phyloP scores from a whole-genome alignment of 2,329 filamentous ascomycete species.

The Aspergillus sclerotialis region DNA sequence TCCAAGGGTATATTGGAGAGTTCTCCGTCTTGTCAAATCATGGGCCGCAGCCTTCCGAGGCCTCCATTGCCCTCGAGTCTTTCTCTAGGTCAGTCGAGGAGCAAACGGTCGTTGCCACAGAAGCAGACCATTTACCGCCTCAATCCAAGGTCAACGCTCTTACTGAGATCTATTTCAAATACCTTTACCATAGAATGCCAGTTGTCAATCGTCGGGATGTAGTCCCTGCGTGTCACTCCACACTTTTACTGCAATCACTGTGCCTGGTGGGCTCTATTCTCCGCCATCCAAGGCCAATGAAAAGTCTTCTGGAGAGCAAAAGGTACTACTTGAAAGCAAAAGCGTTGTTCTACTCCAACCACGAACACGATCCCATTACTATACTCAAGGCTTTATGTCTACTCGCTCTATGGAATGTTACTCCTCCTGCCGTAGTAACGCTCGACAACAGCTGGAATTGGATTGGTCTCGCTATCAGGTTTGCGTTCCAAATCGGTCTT shows the following conservation, averaged over 20 bases:
- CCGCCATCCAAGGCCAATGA: conserved; percentile 5
- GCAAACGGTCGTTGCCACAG: no score
- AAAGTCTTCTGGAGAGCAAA: conserved; percentile 1
- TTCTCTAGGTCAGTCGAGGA: no score
- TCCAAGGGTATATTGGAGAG: no score
- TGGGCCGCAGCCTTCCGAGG: no score
- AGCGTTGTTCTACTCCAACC: conserved; percentile 10
- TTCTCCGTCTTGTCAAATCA: no score
- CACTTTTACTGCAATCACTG: conserved; percentile 8
- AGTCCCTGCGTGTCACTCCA: background rate
- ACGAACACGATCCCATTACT: conserved; percentile 9
- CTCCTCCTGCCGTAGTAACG: conserved; percentile 7
- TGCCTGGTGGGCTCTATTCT: conserved; percentile 12
- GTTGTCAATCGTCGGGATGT: conserved; percentile 9
- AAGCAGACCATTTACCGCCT: background rate
- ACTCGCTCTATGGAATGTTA: conserved; percentile 10
- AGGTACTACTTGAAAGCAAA: conserved; percentile 14
- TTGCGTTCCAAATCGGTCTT: conserved; percentile 16
- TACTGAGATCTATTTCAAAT: conserved; percentile 12
- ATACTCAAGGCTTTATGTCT: conserved; percentile 13
- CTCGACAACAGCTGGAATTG: conserved; percentile 15
- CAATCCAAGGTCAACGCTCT: conserved; percentile 1
- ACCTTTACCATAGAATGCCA: conserved; percentile 11
- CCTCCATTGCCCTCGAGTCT: no score
- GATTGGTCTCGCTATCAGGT: conserved; percentile 12